A percentile compares a stretch with the other conserved stretches of the same genome.
phyloP scores from a whole-genome alignment of 169 alveolate genomes.

The Cyclospora cayetanensis region DNA sequence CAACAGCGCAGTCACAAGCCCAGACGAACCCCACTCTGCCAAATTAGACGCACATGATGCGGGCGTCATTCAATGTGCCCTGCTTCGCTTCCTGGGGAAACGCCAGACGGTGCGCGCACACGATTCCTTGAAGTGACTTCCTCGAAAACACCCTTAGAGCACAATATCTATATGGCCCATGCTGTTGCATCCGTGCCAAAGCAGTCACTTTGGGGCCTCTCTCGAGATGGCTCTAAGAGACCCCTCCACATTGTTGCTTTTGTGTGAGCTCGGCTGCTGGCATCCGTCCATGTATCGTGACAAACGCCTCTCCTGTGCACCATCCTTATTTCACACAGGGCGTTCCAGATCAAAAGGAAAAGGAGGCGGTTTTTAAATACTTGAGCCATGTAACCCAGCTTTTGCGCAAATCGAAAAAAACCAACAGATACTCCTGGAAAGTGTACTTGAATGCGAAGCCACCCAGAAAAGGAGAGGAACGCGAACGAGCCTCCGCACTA shows the following conservation, averaged over 20 bases:
- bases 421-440: slow-evolving; percentile 46
- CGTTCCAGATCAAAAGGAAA: neutral
- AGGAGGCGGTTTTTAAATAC: slow-evolving; percentile 19
- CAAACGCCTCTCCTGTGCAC: no score
- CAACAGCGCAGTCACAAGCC: neutral
- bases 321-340: slow-evolving; percentile 47
- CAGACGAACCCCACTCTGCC: slow-evolving; percentile 7
- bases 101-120: slow-evolving; percentile 48
- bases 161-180: no score
- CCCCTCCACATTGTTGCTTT: no score
- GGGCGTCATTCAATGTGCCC: slow-evolving; percentile 35
- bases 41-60: slow-evolving; percentile 36
- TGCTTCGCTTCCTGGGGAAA: slow-evolving; percentile 67
- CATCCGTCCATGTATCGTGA: no score
- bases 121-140: no score
- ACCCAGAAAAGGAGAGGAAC: slow-evolving; percentile 4
- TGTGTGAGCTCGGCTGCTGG: no score
- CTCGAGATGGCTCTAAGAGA: no score
- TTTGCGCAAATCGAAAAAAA: slow-evolving; percentile 56
- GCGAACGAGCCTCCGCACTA: slow-evolving; percentile 4
- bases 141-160: no score
- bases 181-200: no score
- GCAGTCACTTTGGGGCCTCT: no score
- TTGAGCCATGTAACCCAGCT: slow-evolving; percentile 16
- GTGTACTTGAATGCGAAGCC: slow-evolving; percentile 58